Evolutionary conservation across 2,329 filamentous ascomycete genomes (phyloP).

Genomic region (Curvularia sp.): DNA sequence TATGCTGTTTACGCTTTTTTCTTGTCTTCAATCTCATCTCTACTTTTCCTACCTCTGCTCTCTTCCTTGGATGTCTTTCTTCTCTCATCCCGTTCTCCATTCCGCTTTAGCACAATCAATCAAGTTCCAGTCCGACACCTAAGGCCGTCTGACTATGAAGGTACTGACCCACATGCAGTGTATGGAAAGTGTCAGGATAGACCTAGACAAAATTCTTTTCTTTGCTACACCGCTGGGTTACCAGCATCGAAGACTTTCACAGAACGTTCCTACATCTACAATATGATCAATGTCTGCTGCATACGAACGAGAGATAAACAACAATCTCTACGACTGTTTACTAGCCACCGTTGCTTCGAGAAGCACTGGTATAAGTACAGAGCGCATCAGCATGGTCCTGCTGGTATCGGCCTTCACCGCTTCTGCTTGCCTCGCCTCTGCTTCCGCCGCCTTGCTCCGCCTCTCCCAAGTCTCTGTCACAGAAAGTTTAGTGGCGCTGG

Average conservation of each 20-base stretch:
- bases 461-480: not conserved
- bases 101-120: not conserved
- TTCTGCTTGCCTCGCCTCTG: not conserved
- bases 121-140: too few relatives aligned
- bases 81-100: not conserved
- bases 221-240: not conserved
- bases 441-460: not conserved
- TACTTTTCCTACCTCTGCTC: not conserved
- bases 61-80: not conserved
- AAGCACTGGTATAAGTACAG: not conserved
- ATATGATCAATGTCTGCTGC: not conserved
- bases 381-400: not conserved
- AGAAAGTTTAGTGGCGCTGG: not conserved
- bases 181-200: too few relatives aligned
- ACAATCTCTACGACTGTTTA: not conserved
- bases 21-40: not conserved
- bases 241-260: not conserved
- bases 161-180: not conserved
- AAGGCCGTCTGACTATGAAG: not conserved
- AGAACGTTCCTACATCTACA: not conserved
- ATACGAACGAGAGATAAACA: not conserved
- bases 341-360: not conserved
- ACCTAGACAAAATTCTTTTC: not conserved
- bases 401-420: slow-evolving; percentile 3
- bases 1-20: not conserved